Evolutionary conservation across 208 protist genomes (phyloP).

Genomic region (Acanthamoeba divionensis): DNA sequence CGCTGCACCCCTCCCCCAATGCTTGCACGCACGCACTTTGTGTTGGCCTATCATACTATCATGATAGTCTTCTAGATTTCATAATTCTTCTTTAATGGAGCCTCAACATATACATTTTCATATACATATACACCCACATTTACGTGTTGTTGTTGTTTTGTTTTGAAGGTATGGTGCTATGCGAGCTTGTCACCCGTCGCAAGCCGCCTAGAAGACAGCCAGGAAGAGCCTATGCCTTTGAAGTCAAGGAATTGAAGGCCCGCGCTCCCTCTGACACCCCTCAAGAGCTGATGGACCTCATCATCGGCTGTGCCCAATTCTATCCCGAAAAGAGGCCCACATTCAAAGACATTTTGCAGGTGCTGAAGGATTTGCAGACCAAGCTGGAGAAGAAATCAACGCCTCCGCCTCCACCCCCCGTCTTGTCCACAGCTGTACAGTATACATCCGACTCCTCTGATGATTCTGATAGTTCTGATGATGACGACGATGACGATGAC

Average conservation of each 20-base stretch:
- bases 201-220: background rate
- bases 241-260: background rate
- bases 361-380: background rate
- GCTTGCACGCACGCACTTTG: no score
- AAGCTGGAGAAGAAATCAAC: background rate
- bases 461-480: background rate
- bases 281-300: background rate
- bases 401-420: background rate
- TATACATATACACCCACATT: no score
- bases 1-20: no score
- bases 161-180: conserved; percentile 2
- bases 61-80: no score
- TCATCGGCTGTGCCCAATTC: conserved; percentile 1
- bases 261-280: background rate
- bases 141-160: no score
- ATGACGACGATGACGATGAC: background rate
- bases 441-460: background rate
- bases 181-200: background rate
- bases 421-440: background rate
- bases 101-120: no score
- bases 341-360: conserved; percentile 15
- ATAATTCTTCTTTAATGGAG: no score
- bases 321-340: conserved; percentile 44
- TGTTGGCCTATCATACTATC: no score
- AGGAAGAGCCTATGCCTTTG: conserved; percentile 28